Evolutionary conservation across 129 eudicot species (phyloP).

Genomic region (Pulicaria dysenterica): DNA sequence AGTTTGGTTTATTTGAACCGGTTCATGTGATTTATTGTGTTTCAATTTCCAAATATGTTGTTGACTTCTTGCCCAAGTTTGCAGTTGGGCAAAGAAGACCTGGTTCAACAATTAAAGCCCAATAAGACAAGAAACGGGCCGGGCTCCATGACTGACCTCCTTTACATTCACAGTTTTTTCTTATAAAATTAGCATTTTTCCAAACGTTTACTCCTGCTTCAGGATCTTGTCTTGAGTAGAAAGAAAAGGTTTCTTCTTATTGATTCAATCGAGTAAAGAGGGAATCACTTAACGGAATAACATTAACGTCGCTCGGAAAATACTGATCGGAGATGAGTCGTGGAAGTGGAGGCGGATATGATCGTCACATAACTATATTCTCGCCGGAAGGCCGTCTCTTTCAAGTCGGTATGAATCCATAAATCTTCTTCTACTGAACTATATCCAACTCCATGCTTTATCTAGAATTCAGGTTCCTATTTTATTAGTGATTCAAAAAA

Average conservation of each 20-base stretch:
- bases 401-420: conserved; percentile 78
- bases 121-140: neutral
- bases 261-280: neutral
- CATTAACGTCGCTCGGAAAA: conserved; percentile 8
- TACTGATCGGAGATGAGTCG: conserved; percentile 59
- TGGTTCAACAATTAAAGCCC: neutral
- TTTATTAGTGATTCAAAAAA: neutral
- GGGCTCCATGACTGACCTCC: neutral
- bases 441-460: neutral
- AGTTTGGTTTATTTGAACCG: too few relatives aligned
- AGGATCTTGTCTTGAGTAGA: conserved; percentile 42
- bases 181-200: neutral
- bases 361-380: conserved; percentile 94
- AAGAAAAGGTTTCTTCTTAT: conserved; percentile 37
- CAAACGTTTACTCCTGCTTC: conserved; percentile 12
- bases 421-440: neutral
- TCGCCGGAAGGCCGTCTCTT: conserved; percentile 99
- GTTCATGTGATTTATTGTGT: neutral
- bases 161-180: neutral
- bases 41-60: neutral
- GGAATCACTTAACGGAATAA: conserved; percentile 9
- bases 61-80: neutral
- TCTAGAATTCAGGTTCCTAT: neutral
- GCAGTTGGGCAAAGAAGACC: neutral
- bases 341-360: conserved; percentile 98